Base-by-base conservation (phyloP, 2,329 filamentous ascomycete genomes). In the Beauveria australis region DNA sequence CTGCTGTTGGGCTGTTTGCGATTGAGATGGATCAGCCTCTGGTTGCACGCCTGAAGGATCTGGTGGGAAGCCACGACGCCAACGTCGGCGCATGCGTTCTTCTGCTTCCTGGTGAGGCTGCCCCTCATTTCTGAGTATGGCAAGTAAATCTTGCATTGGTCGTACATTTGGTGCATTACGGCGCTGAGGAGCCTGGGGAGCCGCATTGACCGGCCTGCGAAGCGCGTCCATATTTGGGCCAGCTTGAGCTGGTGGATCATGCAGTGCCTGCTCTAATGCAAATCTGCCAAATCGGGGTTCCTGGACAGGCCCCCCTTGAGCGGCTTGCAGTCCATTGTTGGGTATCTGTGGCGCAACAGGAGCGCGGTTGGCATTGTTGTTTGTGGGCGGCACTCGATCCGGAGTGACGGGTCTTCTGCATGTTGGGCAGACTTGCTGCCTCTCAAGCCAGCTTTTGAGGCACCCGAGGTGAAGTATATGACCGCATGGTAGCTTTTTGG, bases 341-440 rank as follows among this genome's bases (percentile, higher is more conserved):
- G 53, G 65, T 67, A 64, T 71, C 69, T 14, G 58, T 7, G 58
- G 49, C 14, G 41, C 49, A 12, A 62, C 68, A 57, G 59, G 66
- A 58, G 63, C 64, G 33, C 68, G 68, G 48, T 65, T 62, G 24
- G 66, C 22, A 60, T 65, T n/a, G 60, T 65, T 62, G 62, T 70
- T 67, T 0, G 60, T 65, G 5, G 65, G 64, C 14, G 69, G 69
- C n/a, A 63, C 63, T 41, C 70, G 70, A 44, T 69, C 70, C 2
- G 65, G 66, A 8, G 70, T 70, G 18, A 96, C 94, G 18, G 93
- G 87, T 55, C 89, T 84, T 67, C 94, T 86, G 72, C 94, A 99
- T 2, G 92, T 99, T 7, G 94, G 94, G 71, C 94, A 99, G 40
- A 96, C 92, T 75, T 99, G 94, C 73, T 99, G 94, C 65, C 94